Conservation (phyloP, 2,329 filamentous ascomycete species). For the Plectosphaerella sp. region DNA sequence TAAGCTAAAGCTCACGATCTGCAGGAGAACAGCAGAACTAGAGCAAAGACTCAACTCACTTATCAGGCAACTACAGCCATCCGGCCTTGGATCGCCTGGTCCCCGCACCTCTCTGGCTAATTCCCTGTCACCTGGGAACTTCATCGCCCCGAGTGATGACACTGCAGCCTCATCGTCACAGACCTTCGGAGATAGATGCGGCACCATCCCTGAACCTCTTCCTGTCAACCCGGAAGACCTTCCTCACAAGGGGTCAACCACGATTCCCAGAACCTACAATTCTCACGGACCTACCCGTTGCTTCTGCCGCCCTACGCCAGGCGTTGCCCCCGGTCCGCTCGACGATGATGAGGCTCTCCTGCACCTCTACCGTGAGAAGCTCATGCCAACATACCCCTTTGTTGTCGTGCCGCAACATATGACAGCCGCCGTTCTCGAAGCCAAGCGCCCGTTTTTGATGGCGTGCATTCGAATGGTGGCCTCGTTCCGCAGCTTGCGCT, state of each 20-base stretch:
- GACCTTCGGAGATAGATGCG: not conserved
- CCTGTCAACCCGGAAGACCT: constrained; percentile 6
- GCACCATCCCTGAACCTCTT: constrained; percentile 1
- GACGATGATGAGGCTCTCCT: constrained; percentile 43
- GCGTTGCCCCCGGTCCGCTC: constrained; percentile 31
- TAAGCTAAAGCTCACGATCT: constrained; percentile 5
- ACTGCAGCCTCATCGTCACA: not conserved
- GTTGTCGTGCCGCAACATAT: constrained; percentile 34
- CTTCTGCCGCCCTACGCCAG: constrained; percentile 38
- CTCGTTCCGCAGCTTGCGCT: constrained; percentile 39
- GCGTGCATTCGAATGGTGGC: constrained; percentile 45
- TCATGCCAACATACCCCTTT: constrained; percentile 42
- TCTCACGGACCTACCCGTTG: constrained; percentile 39
- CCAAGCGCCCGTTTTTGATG: constrained; percentile 42
- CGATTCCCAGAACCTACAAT: constrained; percentile 39
- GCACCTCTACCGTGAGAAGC: constrained; percentile 35
- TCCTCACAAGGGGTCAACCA: constrained; percentile 18
- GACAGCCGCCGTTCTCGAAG: constrained; percentile 29
- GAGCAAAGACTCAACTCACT: constrained; percentile 45
- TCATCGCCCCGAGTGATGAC: not conserved
- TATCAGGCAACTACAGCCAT: constrained; percentile 40
- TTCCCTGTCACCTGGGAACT: not conserved
- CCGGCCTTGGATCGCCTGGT: constrained; percentile 26
- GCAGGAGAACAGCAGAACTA: constrained; percentile 43
- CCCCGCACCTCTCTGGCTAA: not conserved